These are phyloP conservation scores for Ceratobasidium sp. DNA, from an alignment of 1,284 basidiomycete genomes.

Conservation along the genomic window DNA sequence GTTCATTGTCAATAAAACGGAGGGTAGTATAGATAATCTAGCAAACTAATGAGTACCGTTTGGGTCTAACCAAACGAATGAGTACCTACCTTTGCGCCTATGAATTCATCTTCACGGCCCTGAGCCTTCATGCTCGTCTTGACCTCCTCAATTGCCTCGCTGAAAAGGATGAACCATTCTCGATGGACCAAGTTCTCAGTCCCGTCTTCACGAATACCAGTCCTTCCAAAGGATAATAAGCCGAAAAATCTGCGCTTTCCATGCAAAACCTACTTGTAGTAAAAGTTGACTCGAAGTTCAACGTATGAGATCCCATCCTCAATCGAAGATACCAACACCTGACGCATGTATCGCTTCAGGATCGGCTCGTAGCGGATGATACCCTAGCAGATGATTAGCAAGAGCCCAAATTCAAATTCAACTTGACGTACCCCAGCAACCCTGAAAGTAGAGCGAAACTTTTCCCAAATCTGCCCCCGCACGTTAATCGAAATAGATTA, in stretches of 20 bases:
- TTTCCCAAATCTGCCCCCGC: constrained; percentile 69
- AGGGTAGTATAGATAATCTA: constrained; percentile 76
- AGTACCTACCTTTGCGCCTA: constrained; percentile 63
- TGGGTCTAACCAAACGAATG: background rate
- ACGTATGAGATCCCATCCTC: constrained; percentile 76
- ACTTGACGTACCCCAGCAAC: constrained; percentile 58
- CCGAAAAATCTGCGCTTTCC: no score
- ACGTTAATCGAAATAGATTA: background rate
- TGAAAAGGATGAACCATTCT: constrained; percentile 66
- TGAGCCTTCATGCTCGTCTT: constrained; percentile 60
- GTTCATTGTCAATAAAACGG: constrained; percentile 63
- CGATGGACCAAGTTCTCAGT: constrained; percentile 63
- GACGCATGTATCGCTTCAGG: constrained; percentile 63
- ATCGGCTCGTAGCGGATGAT: constrained; percentile 64
- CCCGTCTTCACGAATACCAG: constrained; percentile 65
- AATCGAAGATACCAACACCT: constrained; percentile 67
- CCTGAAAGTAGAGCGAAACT: constrained; percentile 63
- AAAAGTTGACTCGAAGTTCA: constrained; percentile 74
- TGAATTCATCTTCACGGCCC: constrained; percentile 65
- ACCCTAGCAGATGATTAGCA: constrained; percentile 53
- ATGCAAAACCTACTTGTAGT: constrained; percentile 58
- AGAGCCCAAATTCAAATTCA: background rate
- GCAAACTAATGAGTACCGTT: background rate
- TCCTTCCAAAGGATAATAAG: constrained; percentile 46
- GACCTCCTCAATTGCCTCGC: constrained; percentile 62